Evolutionary conservation across 768 basidiomycete genomes (phyloP).

Genomic region (Terana coerulea): DNA sequence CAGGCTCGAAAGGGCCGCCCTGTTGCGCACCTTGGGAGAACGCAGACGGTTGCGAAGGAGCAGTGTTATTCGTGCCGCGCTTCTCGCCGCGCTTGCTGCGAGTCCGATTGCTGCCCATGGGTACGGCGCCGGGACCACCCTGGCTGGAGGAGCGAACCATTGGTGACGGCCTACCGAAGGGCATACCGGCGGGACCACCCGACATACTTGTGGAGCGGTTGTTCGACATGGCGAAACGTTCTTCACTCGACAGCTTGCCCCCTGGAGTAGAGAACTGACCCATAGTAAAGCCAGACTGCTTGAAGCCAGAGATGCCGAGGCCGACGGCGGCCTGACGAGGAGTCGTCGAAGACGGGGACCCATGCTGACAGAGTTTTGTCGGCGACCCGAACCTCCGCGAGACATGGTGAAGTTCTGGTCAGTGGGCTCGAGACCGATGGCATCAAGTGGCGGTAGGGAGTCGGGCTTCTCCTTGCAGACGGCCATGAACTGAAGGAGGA

Average conservation of each 20-base stretch:
- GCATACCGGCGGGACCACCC: conserved; percentile 41
- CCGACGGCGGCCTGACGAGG: conserved; percentile 47
- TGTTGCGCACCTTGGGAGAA: conserved; percentile 2
- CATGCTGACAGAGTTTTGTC: conserved; percentile 45
- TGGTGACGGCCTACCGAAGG: conserved; percentile 45
- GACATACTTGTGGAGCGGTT: conserved; percentile 57
- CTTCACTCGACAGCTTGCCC: conserved; percentile 70
- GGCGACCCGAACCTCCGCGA: conserved; percentile 65
- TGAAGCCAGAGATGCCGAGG: conserved; percentile 40
- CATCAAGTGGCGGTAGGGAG: conserved; percentile 81
- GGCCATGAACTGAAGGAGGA: conserved; percentile 94
- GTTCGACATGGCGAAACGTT: conserved; percentile 56
- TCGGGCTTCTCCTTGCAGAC: conserved; percentile 96
- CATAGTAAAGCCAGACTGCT: conserved; percentile 46
- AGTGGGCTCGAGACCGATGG: conserved; percentile 84
- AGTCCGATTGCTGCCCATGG: conserved; percentile 53
- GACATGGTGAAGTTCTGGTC: conserved; percentile 51
- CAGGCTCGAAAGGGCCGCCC: conserved; percentile 48
- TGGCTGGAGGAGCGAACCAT: conserved; percentile 63
- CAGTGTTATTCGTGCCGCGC: conserved; percentile 54
- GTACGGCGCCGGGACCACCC: conserved; percentile 43
- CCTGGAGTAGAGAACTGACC: conserved; percentile 58
- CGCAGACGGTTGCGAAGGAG: conserved; percentile 19
- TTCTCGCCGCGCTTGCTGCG: conserved; percentile 85
- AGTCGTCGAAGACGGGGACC: conserved; percentile 30